These are phyloP conservation scores for Candida sp. DNA, from an alignment of 1,139 yeast species.

Conservation along the genomic window DNA sequence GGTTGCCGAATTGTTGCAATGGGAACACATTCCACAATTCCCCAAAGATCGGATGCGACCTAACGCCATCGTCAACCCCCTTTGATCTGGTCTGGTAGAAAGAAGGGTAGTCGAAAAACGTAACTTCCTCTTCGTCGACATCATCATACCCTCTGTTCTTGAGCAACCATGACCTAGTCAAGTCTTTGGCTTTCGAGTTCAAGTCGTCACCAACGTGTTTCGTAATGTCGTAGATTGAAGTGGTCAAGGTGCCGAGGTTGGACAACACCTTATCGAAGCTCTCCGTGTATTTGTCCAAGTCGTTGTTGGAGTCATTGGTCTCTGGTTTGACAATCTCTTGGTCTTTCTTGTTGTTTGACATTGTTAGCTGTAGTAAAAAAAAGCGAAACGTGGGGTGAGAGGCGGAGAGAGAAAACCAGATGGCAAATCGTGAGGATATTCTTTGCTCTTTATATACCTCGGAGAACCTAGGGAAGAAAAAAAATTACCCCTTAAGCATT, in stretches of 20 bases:
- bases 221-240: constrained; percentile 23
- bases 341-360: constrained; percentile 5
- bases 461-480: not conserved
- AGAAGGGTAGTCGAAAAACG: constrained; percentile 11
- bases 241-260: constrained; percentile 14
- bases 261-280: constrained; percentile 22
- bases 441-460: not conserved
- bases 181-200: constrained; percentile 26
- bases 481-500: not conserved
- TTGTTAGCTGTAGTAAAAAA: not conserved
- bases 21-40: constrained; percentile 14
- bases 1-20: constrained; percentile 12
- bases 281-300: constrained; percentile 21
- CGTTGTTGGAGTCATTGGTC: not conserved
- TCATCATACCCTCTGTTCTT: constrained; percentile 9
- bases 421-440: not conserved
- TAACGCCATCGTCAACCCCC: constrained; percentile 1
- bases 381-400: not conserved
- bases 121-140: constrained; percentile 1
- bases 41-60: constrained; percentile 14
- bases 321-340: not conserved
- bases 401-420: not conserved
- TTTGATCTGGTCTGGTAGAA: constrained; percentile 2
- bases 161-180: constrained; percentile 19
- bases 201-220: constrained; percentile 27